Base-by-base conservation (phyloP, 257 asterid genomes). In the Solanum sejunctum region DNA sequence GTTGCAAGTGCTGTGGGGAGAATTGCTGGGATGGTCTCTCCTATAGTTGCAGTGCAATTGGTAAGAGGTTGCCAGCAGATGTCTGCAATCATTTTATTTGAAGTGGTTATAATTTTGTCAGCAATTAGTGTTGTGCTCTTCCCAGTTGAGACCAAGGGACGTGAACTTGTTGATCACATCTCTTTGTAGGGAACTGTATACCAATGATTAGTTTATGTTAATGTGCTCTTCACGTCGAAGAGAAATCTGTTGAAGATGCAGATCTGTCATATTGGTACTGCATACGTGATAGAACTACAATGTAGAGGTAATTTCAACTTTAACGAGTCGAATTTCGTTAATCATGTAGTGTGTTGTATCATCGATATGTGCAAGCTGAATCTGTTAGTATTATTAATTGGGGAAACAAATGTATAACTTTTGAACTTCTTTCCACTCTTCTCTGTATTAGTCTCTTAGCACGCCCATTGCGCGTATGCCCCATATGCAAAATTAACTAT, bases 21-120 rank as follows among this genome's bases (percentile, higher is more conserved):
- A 89, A 90, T 95, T 70, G 98, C 91, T 3, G 97, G 98, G 45
- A 94, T 95, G 97, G 84, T 94, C 52, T 90, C 94, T 55, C 97
- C 98, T 57, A 90, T 95, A 32, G 95, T 95, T 17, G 99, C 94
- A 1, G 95, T 95, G 12, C 89, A 86, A 23, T 89, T 95, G 85
- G 93, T 94, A 57, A 91, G 94, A 20, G 87, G 92, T 66, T 95
- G 98, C 90, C 97, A 93, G 83, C 92, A 89, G 88, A 84, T 87
- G 84, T 87, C 90, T 63, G 98, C 97, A 64, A 82, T 92, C 20
- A 6, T 87, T 87, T 86, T 94, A 17, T 93, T 93, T 83, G 97
- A 90, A 89, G 85, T 86, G 60, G 89, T 92, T 12, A 32, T 92
- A 77, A 0, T 94, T 89, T 79, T 93, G 4, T 63, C 95, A 36